phyloP scores from a whole-genome alignment of 2,329 filamentous ascomycete species.

The Grosmannia serpens region DNA sequence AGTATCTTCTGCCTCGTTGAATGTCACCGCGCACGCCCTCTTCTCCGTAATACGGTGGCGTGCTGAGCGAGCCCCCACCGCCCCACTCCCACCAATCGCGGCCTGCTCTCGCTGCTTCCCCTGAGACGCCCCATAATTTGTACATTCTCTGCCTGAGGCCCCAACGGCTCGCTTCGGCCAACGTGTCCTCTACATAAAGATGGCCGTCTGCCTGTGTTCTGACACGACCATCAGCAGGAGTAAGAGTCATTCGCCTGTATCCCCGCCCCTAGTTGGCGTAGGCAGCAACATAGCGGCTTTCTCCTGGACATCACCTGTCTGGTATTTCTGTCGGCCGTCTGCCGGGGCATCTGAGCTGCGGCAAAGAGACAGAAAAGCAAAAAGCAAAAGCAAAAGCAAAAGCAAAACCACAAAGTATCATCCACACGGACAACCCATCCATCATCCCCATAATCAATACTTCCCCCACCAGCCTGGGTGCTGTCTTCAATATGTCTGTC shows the following conservation, averaged over 20 bases:
- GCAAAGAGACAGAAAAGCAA: not conserved
- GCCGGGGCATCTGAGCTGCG: not conserved
- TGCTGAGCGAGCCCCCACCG: not conserved
- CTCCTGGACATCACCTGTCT: not conserved
- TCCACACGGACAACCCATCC: not conserved
- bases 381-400: not conserved
- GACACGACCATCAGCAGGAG: not conserved
- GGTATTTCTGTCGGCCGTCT: not conserved
- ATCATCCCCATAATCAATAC: not conserved
- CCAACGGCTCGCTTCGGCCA: conserved; percentile 2
- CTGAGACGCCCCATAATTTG: not conserved
- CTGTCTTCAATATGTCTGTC: conserved; percentile 15
- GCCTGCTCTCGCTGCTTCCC: not conserved
- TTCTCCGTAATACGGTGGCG: not conserved
- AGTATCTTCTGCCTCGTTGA: not conserved
- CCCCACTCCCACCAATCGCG: not conserved
- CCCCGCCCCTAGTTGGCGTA: conserved; percentile 1
- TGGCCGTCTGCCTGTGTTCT: not conserved
- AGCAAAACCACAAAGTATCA: not conserved
- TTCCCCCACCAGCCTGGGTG: not conserved
- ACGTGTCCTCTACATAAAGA: conserved; percentile 15
- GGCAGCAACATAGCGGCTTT: conserved; percentile 6
- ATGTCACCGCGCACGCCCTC: not conserved
- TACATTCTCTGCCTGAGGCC: conserved; percentile 9
- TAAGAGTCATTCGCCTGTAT: conserved; percentile 4